phyloP scores from a whole-genome alignment of 208 protist species.

The Trypanosoma lewisi region DNA sequence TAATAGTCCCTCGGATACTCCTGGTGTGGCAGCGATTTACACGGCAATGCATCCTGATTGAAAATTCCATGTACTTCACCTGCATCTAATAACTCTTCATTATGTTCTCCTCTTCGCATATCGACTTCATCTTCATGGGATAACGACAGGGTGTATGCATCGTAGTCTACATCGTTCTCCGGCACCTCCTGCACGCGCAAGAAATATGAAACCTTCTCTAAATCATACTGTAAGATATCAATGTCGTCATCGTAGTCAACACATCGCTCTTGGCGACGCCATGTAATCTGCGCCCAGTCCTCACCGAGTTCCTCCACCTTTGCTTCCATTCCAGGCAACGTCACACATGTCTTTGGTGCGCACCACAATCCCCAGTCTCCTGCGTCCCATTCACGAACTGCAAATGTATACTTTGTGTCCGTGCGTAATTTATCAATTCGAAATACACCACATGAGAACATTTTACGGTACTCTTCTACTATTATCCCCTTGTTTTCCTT shows the following conservation, averaged over 20 bases:
- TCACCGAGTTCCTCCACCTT: slow-evolving; percentile 74
- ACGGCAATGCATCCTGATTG: neutral
- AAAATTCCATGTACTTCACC: slow-evolving; percentile 34
- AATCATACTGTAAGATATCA: slow-evolving; percentile 73
- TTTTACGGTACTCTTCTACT: slow-evolving; percentile 68
- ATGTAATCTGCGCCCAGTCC: slow-evolving; percentile 67
- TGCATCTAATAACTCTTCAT: neutral
- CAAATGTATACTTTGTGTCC: slow-evolving; percentile 89
- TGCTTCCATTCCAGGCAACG: slow-evolving; percentile 69
- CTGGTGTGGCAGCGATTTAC: slow-evolving; percentile 13
- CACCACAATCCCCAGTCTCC: slow-evolving; percentile 91
- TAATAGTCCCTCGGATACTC: slow-evolving; percentile 29
- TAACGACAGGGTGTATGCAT: slow-evolving; percentile 4
- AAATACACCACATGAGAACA: slow-evolving; percentile 75
- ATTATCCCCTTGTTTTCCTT: slow-evolving; percentile 27
- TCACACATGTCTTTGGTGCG: slow-evolving; percentile 73
- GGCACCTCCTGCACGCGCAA: slow-evolving; percentile 67
- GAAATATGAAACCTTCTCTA: slow-evolving; percentile 73
- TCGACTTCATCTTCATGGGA: too few species aligned
- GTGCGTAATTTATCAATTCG: slow-evolving; percentile 71
- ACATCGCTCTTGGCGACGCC: slow-evolving; percentile 51
- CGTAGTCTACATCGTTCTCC: slow-evolving; percentile 21
- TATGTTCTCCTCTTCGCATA: slow-evolving; percentile 9
- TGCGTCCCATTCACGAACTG: slow-evolving; percentile 88
- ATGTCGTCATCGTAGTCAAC: slow-evolving; percentile 87